Conservation (phyloP, 148 eudicot genomes). For the Vaccinium myrtillus region DNA sequence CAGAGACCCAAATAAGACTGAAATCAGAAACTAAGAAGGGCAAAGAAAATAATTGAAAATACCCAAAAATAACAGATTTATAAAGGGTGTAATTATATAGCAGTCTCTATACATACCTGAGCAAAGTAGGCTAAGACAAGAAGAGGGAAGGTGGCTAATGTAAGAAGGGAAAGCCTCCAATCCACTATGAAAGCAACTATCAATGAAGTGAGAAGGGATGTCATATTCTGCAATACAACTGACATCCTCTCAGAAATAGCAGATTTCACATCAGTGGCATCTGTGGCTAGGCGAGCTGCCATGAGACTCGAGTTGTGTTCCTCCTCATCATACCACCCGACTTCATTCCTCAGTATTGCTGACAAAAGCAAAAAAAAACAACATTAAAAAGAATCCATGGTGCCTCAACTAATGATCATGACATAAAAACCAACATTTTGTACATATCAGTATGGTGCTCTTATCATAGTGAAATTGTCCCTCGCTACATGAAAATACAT, state of each 20-base stretch:
- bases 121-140: constrained; percentile 96
- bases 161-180: constrained; percentile 97
- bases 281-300: constrained; percentile 92
- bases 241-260: constrained; percentile 98
- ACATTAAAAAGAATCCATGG: not conserved
- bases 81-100: not conserved
- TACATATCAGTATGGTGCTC: not conserved
- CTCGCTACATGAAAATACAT: not conserved
- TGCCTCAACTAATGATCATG: not conserved
- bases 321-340: constrained; percentile 98
- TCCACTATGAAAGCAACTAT: constrained; percentile 94
- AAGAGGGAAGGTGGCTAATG: constrained; percentile 94
- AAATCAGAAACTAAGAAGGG: not conserved
- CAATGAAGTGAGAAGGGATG: constrained; percentile 93
- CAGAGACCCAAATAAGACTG: constrained; percentile 18
- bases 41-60: not conserved
- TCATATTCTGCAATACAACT: constrained; percentile 89
- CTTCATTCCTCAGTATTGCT: constrained; percentile 95
- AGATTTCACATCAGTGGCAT: constrained; percentile 95
- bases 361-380: constrained; percentile 13
- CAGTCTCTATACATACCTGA: constrained; percentile 50
- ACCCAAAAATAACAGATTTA: not conserved
- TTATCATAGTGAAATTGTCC: not conserved
- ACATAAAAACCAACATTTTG: not conserved
- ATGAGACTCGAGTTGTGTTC: constrained; percentile 96